Evolutionary conservation across 257 asterid genomes (phyloP).

Genomic region (Hygrophila difformis): DNA sequence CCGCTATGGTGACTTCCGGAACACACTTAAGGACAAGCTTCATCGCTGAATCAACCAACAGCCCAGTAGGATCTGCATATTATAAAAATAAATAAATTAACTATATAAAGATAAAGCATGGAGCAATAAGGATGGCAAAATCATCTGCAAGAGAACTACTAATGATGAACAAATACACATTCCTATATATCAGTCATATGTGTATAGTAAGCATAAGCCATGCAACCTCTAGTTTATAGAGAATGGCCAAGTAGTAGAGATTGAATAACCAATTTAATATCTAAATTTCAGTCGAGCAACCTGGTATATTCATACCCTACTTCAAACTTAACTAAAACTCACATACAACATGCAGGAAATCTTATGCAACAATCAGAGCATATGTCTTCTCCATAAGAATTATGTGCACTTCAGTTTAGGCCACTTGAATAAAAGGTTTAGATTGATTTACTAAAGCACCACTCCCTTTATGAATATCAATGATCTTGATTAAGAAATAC

Average conservation of each 20-base stretch:
- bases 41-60: conserved; percentile 93
- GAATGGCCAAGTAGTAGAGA: background rate
- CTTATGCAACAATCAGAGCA: background rate
- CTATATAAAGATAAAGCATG: background rate
- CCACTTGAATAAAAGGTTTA: conserved; percentile 6
- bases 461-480: background rate
- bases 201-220: background rate
- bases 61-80: conserved; percentile 80
- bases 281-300: no score
- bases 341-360: background rate
- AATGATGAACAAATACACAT: background rate
- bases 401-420: background rate
- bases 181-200: background rate
- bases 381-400: background rate
- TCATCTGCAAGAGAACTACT: background rate
- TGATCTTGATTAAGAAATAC: background rate
- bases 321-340: background rate
- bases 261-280: background rate
- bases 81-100: conserved; percentile 13
- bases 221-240: background rate
- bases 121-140: background rate
- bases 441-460: conserved; percentile 5
- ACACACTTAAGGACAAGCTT: conserved; percentile 55
- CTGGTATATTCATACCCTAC: no score
- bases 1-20: conserved; percentile 64